Base-by-base conservation (phyloP, 78 protist genomes). In the Dictyostelium purpureum region DNA sequence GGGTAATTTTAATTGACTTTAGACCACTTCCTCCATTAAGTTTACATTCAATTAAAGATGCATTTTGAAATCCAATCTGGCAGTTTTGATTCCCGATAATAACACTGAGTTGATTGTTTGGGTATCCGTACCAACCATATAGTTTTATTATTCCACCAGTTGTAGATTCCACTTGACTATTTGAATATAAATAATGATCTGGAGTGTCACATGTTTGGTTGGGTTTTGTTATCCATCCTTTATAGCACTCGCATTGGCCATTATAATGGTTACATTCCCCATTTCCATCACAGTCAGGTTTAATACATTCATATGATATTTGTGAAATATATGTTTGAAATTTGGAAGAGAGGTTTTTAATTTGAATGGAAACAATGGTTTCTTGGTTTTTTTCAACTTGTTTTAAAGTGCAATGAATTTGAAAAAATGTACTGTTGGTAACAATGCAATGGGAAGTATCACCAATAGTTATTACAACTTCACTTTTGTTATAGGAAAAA, bases 261-360 rank as follows among this genome's bases (percentile, higher is more conserved):
- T 31, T n/a, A n/a, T n/a, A n/a, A 59, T 59, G 31, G 26, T 59
- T 21, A 59, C 67, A 59, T n/a, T 26, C 14, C n/a, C 67, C 67
- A 59, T 59, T 59, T 10, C 67, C 67, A 59, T 59, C 26, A 59
- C 67, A 59, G 26, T 59, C 67, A 54, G n/a, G n/a, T n/a, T n/a
- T n/a, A n/a, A n/a, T n/a, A n/a, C n/a, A n/a, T n/a, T n/a, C n/a
- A n/a, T n/a, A n/a, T n/a, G n/a, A n/a, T n/a, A n/a, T n/a, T n/a
- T n/a, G n/a, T n/a, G n/a, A n/a, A n/a, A n/a, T n/a, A n/a, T n/a
- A n/a, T n/a, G n/a, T n/a, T n/a, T n/a, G n/a, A n/a, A n/a, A n/a
- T n/a, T n/a, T n/a, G n/a, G n/a, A n/a, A n/a, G n/a, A n/a, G n/a
- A n/a, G n/a, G n/a, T n/a, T n/a, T n/a, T n/a, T n/a, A n/a, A n/a